phyloP scores from a whole-genome alignment of 495 filamentous ascomycete species.

The Neurospora sublineolata region DNA sequence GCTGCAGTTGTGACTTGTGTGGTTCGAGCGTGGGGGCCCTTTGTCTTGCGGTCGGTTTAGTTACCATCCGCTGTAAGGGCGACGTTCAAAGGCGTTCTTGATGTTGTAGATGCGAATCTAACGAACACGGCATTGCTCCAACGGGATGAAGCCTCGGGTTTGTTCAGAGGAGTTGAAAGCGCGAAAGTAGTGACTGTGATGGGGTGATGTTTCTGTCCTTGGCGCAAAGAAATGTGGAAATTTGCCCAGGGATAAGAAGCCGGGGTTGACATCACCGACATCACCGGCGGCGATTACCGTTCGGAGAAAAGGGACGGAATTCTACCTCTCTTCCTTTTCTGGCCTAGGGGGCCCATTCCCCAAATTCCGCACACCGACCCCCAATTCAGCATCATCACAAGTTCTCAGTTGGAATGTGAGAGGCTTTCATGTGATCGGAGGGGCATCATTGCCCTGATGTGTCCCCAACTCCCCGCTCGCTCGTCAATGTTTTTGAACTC shows the following conservation, averaged over 20 bases:
- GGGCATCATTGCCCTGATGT: neutral
- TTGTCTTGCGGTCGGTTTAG: neutral
- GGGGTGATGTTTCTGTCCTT: constrained; percentile 10
- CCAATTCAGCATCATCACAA: neutral
- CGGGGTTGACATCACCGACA: constrained; percentile 3
- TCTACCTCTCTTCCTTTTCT: neutral
- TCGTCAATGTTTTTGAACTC: neutral
- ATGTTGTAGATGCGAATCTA: neutral
- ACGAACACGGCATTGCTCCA: neutral
- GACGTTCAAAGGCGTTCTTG: neutral
- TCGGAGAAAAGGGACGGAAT: constrained; percentile 3
- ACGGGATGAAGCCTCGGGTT: neutral
- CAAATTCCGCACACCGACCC: neutral
- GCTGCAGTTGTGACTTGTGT: neutral
- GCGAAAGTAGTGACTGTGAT: neutral
- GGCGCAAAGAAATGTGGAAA: constrained; percentile 5
- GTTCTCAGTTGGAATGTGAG: neutral
- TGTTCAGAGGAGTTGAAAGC: neutral
- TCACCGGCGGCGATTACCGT: constrained; percentile 4
- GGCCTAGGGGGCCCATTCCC: neutral
- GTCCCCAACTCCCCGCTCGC: neutral
- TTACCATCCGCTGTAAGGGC: neutral
- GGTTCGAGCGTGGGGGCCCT: neutral
- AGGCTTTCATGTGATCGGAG: constrained; percentile 8
- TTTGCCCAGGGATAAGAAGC: neutral